Percentiles rank a stretch among this genome's conserved stretches.
Evolutionary conservation across 768 basidiomycete species (phyloP).

Genomic region (Cyathus striatus): DNA sequence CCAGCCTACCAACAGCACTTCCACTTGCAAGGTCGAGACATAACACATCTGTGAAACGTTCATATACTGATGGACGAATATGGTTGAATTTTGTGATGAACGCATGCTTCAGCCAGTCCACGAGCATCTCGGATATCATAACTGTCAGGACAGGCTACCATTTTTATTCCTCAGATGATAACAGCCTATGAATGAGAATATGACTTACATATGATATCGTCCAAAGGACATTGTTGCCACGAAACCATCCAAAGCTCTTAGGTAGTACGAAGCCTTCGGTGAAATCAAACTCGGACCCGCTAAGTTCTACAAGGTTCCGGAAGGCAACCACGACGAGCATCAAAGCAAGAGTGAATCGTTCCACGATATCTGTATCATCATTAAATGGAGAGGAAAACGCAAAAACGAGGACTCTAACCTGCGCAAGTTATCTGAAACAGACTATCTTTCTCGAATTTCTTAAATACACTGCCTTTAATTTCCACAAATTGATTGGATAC

Average conservation of each 20-base stretch:
- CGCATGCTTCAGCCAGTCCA: slow-evolving; percentile 99
- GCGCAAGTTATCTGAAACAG: slow-evolving; percentile 98
- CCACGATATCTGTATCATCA: slow-evolving; percentile 79
- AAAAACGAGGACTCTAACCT: slow-evolving; percentile 37
- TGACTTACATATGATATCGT: slow-evolving; percentile 82
- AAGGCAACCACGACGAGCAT: slow-evolving; percentile 92
- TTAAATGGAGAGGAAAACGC: not conserved
- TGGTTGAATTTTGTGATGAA: slow-evolving; percentile 99
- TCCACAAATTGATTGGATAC: slow-evolving; percentile 99
- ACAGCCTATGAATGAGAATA: not conserved
- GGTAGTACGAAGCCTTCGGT: slow-evolving; percentile 69
- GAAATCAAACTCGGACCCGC: slow-evolving; percentile 84
- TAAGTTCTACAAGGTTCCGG: slow-evolving; percentile 91
- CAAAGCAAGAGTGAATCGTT: slow-evolving; percentile 86
- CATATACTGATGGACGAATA: slow-evolving; percentile 92
- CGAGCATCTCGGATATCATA: slow-evolving; percentile 84
- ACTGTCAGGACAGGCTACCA: slow-evolving; percentile 87
- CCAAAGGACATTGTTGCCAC: slow-evolving; percentile 75
- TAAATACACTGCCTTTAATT: slow-evolving; percentile 99
- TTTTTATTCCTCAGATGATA: too few species aligned
- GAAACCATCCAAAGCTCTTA: slow-evolving; percentile 80
- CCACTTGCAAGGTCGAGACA: slow-evolving; percentile 88
- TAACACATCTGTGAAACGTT: slow-evolving; percentile 90
- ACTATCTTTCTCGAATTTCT: slow-evolving; percentile 98
- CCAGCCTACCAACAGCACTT: slow-evolving; percentile 61